A percentile compares a stretch with the other conserved stretches of the same genome.
phyloP scores from a whole-genome alignment of 192 early-diverging fungal species.

The Lobulomyces angularis region DNA sequence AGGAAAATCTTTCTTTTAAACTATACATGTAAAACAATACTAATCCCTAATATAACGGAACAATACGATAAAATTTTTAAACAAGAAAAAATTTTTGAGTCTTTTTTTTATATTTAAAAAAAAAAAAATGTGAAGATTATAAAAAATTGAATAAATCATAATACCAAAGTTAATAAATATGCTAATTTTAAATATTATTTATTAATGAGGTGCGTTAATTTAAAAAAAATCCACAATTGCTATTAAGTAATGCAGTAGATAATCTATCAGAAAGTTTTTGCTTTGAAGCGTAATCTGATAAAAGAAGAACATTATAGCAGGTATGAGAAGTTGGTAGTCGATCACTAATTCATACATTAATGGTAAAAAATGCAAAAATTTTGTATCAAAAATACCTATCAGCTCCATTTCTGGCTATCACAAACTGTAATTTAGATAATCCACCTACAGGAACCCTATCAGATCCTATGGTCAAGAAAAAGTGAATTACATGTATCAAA shows the following conservation, averaged over 20 bases:
- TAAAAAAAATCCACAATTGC: slow-evolving; percentile 33
- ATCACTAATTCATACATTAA: slow-evolving; percentile 14
- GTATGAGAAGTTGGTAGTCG: slow-evolving; percentile 87
- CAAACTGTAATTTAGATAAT: slow-evolving; percentile 69
- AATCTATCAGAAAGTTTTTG: slow-evolving; percentile 68
- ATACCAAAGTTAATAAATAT: too few species aligned
- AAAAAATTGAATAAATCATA: too few species aligned
- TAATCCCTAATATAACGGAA: too few species aligned
- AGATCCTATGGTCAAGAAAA: slow-evolving; percentile 36
- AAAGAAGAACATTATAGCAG: slow-evolving; percentile 79
- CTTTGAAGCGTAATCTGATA: slow-evolving; percentile 69
- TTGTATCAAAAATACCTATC: slow-evolving; percentile 35
- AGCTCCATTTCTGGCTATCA: slow-evolving; percentile 72
- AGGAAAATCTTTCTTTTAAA: too few species aligned
- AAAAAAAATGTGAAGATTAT: too few species aligned
- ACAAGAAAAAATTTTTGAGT: too few species aligned
- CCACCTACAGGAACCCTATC: slow-evolving; percentile 86
- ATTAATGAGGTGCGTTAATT: too few species aligned
- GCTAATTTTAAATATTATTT: too few species aligned
- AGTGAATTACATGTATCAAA: not conserved
- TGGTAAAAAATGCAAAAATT: slow-evolving; percentile 5
- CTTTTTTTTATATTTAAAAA: too few species aligned
- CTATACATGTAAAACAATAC: too few species aligned
- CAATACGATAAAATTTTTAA: too few species aligned
- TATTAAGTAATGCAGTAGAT: slow-evolving; percentile 64